phyloP scores from a whole-genome alignment of 805 yeast species.

The Wickerhamiella dianesei region DNA sequence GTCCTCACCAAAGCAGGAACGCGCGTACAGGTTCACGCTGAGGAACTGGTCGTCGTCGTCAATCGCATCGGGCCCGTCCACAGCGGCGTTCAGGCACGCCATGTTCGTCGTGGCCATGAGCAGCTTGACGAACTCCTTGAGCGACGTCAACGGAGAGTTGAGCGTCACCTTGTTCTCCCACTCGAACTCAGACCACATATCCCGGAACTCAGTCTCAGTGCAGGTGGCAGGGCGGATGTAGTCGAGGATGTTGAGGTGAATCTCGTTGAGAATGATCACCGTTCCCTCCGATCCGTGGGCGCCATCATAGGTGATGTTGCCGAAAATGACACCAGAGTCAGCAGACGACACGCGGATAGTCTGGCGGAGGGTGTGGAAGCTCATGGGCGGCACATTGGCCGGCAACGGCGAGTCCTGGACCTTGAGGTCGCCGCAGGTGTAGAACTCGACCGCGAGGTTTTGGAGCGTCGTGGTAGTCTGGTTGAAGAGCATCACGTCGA shows the following conservation, averaged over 20 bases:
- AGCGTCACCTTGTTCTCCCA: constrained; percentile 98
- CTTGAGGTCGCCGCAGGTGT: constrained; percentile 89
- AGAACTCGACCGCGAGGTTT: constrained; percentile 86
- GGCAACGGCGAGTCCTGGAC: constrained; percentile 84
- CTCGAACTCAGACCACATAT: constrained; percentile 98
- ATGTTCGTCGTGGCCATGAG: constrained; percentile 77
- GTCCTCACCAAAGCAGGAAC: constrained; percentile 92
- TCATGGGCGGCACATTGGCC: constrained; percentile 92
- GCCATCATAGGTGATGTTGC: constrained; percentile 93
- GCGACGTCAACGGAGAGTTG: constrained; percentile 29
- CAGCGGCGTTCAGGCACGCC: constrained; percentile 87
- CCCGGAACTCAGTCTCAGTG: constrained; percentile 78
- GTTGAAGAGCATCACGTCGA: constrained; percentile 86
- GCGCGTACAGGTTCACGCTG: constrained; percentile 86
- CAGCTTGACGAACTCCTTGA: constrained; percentile 66
- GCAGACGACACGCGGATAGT: constrained; percentile 93
- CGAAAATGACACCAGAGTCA: constrained; percentile 95
- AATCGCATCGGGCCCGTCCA: constrained; percentile 32
- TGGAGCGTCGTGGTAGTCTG: constrained; percentile 84
- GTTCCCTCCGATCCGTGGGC: constrained; percentile 82
- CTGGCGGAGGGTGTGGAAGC: constrained; percentile 78
- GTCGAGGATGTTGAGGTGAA: constrained; percentile 93
- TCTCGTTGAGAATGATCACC: constrained; percentile 84
- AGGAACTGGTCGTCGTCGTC: constrained; percentile 62
- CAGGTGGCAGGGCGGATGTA: constrained; percentile 92